phyloP scores from a whole-genome alignment of 176 grass and related monocot species.

The Stipa capillata region DNA sequence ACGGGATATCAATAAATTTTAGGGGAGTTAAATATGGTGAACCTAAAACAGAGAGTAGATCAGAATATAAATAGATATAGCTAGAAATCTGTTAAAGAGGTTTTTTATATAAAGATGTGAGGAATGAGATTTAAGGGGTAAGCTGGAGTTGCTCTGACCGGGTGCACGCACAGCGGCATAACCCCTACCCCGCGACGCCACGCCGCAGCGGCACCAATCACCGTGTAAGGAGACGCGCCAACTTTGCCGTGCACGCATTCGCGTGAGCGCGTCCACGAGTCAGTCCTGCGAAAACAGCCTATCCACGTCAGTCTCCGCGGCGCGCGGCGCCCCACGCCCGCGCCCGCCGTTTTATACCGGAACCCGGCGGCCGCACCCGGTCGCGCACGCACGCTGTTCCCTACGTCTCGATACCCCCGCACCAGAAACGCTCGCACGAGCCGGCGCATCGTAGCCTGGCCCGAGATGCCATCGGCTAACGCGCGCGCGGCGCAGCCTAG shows the following conservation, averaged over 20 bases:
- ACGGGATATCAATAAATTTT: too few species aligned
- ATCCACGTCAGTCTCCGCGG: constrained; percentile 8
- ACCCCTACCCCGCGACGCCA: neutral
- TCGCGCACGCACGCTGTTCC: constrained; percentile 1
- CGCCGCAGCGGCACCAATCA: neutral
- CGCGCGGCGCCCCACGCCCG: neutral
- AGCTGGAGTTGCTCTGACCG: too few species aligned
- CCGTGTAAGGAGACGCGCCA: neutral
- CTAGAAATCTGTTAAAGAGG: too few species aligned
- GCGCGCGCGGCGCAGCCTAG: constrained; percentile 15
- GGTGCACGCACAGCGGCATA: neutral
- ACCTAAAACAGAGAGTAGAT: too few species aligned
- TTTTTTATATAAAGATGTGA: too few species aligned
- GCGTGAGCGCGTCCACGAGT: neutral
- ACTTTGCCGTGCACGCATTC: neutral
- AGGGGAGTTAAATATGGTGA: too few species aligned
- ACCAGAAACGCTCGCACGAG: neutral
- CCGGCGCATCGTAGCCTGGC: constrained; percentile 14
- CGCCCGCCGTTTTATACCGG: constrained; percentile 30
- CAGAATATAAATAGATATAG: too few species aligned
- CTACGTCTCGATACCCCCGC: neutral
- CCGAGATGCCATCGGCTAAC: constrained; percentile 37
- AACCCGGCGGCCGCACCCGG: constrained; percentile 36
- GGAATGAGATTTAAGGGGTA: too few species aligned
- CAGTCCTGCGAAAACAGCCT: neutral